Percentiles rank a stretch among this genome's conserved stretches.
These are phyloP conservation scores for Chlorella ohadii DNA, from an alignment of 139 green algal genomes.

Conservation along the genomic window DNA sequence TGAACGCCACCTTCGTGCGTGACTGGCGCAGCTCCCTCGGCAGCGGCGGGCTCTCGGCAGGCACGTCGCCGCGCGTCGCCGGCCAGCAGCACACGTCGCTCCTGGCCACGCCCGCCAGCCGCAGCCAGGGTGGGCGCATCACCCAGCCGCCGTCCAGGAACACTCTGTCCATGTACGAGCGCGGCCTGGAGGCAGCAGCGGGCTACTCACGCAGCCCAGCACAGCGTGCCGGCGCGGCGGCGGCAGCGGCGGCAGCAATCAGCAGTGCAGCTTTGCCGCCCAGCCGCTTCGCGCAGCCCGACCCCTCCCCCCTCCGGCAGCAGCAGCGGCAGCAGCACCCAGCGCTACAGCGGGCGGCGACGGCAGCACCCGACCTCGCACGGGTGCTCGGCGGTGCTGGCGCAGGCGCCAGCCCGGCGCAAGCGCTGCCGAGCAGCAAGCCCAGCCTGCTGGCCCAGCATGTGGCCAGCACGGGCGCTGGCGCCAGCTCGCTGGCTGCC, in stretches of 20 bases:
- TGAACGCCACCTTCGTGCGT: too few species aligned
- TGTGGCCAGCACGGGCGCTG: not conserved
- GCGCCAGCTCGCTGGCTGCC: too few species aligned
- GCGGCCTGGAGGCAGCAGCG: not conserved
- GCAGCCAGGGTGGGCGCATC: not conserved
- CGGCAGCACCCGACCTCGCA: not conserved
- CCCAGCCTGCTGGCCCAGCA: constrained; percentile 3
- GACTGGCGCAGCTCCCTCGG: too few species aligned
- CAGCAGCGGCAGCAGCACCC: not conserved
- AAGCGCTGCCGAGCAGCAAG: too few species aligned
- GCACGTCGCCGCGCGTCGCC: too few species aligned
- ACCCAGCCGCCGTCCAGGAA: constrained; percentile 1
- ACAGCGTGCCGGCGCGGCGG: not conserved
- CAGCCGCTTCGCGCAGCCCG: not conserved
- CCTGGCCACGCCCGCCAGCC: constrained; percentile 13
- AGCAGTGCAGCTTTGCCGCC: not conserved
- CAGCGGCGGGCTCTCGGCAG: too few species aligned
- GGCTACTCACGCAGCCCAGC: not conserved
- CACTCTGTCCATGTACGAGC: not conserved
- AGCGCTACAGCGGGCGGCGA: not conserved
- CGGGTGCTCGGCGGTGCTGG: too few species aligned
- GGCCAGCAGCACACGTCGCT: constrained; percentile 12
- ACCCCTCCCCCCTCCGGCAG: too few species aligned
- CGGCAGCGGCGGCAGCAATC: not conserved
- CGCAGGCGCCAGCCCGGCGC: too few species aligned